These are phyloP conservation scores for Clonostachys solani DNA, from an alignment of 2,329 filamentous ascomycete genomes.

Conservation along the genomic window DNA sequence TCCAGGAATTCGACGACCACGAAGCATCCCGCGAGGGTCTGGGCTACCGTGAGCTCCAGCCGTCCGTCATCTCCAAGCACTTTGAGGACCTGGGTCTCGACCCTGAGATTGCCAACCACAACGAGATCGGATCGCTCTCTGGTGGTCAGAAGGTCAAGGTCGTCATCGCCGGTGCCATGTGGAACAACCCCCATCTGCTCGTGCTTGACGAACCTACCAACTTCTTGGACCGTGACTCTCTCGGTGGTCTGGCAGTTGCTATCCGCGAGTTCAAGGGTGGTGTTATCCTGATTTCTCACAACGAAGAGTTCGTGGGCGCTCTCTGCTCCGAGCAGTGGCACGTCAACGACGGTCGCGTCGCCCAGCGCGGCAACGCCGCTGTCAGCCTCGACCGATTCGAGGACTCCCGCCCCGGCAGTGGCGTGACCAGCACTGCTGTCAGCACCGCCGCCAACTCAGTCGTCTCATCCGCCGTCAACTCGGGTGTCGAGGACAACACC, in stretches of 20 bases:
- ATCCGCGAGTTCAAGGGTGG: constrained; percentile 98
- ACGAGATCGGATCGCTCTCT: constrained; percentile 91
- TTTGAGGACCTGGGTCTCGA: constrained; percentile 96
- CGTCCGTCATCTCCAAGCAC: constrained; percentile 93
- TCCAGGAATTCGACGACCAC: constrained; percentile 98
- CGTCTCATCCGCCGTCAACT: constrained; percentile 62
- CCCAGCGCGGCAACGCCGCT: constrained; percentile 74
- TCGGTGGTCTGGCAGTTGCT: constrained; percentile 93
- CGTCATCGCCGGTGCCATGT: constrained; percentile 92
- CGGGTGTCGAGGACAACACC: constrained; percentile 74
- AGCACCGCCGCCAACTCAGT: constrained; percentile 54
- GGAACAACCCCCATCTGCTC: constrained; percentile 97
- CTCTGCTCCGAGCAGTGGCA: constrained; percentile 97
- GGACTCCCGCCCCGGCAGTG: constrained; percentile 64
- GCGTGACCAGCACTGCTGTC: constrained; percentile 52
- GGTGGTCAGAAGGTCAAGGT: constrained; percentile 99
- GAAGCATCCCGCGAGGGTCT: constrained; percentile 98
- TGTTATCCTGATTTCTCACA: constrained; percentile 99
- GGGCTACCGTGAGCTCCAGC: constrained; percentile 89
- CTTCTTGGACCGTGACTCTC: constrained; percentile 96
- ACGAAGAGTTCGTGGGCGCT: constrained; percentile 97
- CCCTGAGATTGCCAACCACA: constrained; percentile 98
- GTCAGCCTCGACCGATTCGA: constrained; percentile 82
- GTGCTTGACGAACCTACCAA: constrained; percentile 99
- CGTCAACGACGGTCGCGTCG: constrained; percentile 81